Base-by-base conservation (phyloP, 768 basidiomycete genomes). In the Kwoniella sp. region DNA sequence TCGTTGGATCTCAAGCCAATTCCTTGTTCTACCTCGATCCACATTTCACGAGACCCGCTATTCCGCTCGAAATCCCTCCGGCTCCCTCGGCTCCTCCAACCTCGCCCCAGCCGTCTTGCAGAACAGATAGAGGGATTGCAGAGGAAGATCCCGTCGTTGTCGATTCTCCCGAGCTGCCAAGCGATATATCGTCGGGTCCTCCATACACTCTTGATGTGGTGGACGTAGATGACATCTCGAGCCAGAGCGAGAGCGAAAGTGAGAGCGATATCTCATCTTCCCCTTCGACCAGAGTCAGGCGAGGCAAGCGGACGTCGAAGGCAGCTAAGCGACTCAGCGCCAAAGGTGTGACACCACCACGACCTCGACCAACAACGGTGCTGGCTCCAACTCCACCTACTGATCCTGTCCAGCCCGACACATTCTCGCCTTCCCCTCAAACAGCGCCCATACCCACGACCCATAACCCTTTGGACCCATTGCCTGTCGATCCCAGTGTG, bases 1-100 rank as follows among this genome's bases (percentile, higher is more conserved):
- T 99, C 76, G 91, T 99, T 54, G 95, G 92, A 17, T 85, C 89
- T 0, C 95, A 99, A 77, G 89, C 88, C 2, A 90, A 93, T 68
- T 90, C 87, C 55, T 85, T 98, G 7, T 82, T 82, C 77, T 83
- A 83, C 73, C 80, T 83, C 63, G 83, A 84, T 67, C 83, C 83
- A 12, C 83, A 83, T 59, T 74, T 93, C 72, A 84, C 91, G 0
- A 86, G 92, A 8, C 86, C 90, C 0, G 85, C 92, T 0, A 82
- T 95, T 1, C 88, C 90, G 0, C 83, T 93, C 1, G 71, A 71
- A 41, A 55, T 70, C 3, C 74, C 76, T 7, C 76, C 76, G 13
- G 64, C 69, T 11, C 59, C 69, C 7, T 20, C 65, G 1, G 22
- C 29, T 4, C 17, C n/a, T 11, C 25, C 48, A 29, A 8, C 55